Evolutionary conservation across 2,329 filamentous ascomycete species (phyloP), one percentile per base, ranked within the genome.

Genomic region (Hirsutella thompsonii): DNA sequence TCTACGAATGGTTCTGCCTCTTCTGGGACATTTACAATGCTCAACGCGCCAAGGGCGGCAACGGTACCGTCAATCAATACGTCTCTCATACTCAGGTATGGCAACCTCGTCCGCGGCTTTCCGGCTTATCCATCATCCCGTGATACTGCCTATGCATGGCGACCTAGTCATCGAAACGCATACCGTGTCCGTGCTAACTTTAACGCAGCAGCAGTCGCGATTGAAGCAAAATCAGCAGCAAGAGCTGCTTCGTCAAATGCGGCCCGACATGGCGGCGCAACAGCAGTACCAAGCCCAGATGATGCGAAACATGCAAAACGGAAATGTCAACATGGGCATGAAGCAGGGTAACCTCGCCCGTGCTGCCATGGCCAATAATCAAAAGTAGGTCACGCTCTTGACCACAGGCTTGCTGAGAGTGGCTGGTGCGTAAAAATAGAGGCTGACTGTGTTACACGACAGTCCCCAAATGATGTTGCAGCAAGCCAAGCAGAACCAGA

Each of bases 1-100:
- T 98, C n/a, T 83, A 87, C 51, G 92, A 96, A 55, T 98, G 92
- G 92, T 98, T 93, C 68, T 86, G 81, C 55, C 74, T 95, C 40
- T 98, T 98, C 61, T 96, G 88, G 88, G 92, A 98, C 55, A 87
- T 96, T 52, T 93, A 84, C 62, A 79, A 79, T 55, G 86, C 87
- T 42, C 84, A 90, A 57, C 83, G 86, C 55, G 76, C 72, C 53
- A 81, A 79, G 59, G 76, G 74, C 41, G 72, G 72, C 42, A 79
- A 70, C 55, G 62, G 67, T 20, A 73, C 74, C 44, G 80, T 86
- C 37, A 73, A 74, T 47, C 79, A 84, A 66, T 94, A 94, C 60
- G 76, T 93, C 43, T 66, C 73, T 44, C 84, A 93, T 55, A 88
- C 82, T 47, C 84, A 93, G 74, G 89, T 93, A 75, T 51, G 51